Evolutionary conservation across 805 yeast species (phyloP), one percentile per base, ranked within the genome.

Genomic region (Phaffomyces thermotolerans): DNA sequence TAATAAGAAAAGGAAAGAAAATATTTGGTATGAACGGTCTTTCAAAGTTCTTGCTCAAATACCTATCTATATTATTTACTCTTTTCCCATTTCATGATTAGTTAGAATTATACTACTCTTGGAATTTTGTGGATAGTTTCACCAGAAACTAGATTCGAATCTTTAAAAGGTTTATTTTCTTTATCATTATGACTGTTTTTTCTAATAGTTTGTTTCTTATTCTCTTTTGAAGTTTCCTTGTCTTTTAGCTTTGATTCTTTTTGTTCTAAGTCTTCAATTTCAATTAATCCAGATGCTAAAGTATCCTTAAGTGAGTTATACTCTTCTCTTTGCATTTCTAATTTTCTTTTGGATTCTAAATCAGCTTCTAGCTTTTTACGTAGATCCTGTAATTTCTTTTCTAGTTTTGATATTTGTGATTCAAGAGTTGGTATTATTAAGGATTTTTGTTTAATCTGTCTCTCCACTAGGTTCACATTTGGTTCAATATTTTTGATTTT

Each of bases 41-140:
- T 27, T 27, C 22, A 20, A 20, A 20, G 14, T 27, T 27, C 2
- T 3, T 10, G 13, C 10, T 27, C 13, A 27, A 27, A 27, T 27
- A 27, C 29, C 10, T 27, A 27, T 27, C 29, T 27, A 20, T 20
- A 13, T 27, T 2, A 27, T 27, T 27, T 27, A 9, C 6, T 14
- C 24, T 33, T 22, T 10, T 27, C 15, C 17, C 14, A n/a, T 10
- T 4, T n/a, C 18, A 15, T 15, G 10, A 12, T 10, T 14, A 10
- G 17, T 6, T 17, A 14, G 32, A n/a, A 33, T 18, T 14, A 34
- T 48, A 47, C 55, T 57, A 55, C 60, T 58, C 55, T 57, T 42
- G 57, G 51, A 3, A 51, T 51, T 30, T 48, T 52, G 27, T 52
- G 56, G 20, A 53, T 53, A 6, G 57, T 56, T 12, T 53, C 54